These are phyloP conservation scores for Amanita polypyramis DNA, from an alignment of 768 basidiomycete genomes.

Conservation along the genomic window DNA sequence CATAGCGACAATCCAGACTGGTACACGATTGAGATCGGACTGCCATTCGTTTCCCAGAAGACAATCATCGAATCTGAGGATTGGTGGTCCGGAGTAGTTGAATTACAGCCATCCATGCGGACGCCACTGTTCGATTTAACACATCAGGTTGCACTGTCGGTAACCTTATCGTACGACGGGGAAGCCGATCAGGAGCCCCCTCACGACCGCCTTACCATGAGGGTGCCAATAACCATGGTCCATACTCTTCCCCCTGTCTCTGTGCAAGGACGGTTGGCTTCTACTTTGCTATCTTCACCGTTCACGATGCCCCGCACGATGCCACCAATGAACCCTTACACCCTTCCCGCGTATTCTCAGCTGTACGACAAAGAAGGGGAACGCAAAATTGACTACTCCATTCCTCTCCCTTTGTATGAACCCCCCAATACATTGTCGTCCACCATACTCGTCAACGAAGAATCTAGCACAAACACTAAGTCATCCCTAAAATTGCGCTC, in stretches of 20 bases:
- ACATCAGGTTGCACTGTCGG: conserved; percentile 42
- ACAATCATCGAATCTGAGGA: conserved; percentile 15
- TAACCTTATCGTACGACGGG: conserved; percentile 46
- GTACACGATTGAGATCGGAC: conserved; percentile 45
- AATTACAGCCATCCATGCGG: conserved; percentile 33
- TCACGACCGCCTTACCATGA: conserved; percentile 28
- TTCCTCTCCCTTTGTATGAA: conserved; percentile 57
- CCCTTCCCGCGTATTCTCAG: conserved; percentile 69
- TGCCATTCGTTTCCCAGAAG: conserved; percentile 34
- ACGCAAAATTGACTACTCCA: conserved; percentile 52
- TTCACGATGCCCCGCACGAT: background rate
- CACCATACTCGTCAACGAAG: background rate
- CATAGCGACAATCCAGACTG: conserved; percentile 29
- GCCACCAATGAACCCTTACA: conserved; percentile 9
- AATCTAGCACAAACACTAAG: background rate
- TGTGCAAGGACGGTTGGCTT: conserved; percentile 9
- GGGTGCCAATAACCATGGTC: conserved; percentile 43
- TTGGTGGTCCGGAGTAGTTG: conserved; percentile 26
- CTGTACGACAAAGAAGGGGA: conserved; percentile 69
- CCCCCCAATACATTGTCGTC: conserved; percentile 18
- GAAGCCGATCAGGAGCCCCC: conserved; percentile 18
- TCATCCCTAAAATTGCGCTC: background rate
- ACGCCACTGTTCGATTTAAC: conserved; percentile 48
- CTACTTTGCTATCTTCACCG: too few relatives aligned
- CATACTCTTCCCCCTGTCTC: conserved; percentile 25